Percentiles rank a stretch among this genome's conserved stretches.
Evolutionary conservation across 2,329 filamentous ascomycete genomes (phyloP).

Genomic region (Onygenales sp.): DNA sequence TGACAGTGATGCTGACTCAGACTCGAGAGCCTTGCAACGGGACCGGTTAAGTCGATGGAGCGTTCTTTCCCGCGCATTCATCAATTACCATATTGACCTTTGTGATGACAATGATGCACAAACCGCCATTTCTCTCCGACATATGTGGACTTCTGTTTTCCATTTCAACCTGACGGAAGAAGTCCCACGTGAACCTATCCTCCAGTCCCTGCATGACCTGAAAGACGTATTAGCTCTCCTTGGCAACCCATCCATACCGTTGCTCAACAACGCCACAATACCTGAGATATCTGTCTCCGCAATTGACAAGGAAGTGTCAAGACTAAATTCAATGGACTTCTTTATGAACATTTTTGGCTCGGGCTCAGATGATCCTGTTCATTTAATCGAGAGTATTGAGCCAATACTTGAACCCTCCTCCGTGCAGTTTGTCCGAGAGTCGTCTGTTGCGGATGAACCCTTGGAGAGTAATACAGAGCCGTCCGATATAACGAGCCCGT

Average conservation of each 20-base stretch:
- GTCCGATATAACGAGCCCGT: neutral
- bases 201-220: slow-evolving; percentile 55
- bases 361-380: slow-evolving; percentile 67
- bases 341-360: slow-evolving; percentile 84
- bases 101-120: slow-evolving; percentile 20
- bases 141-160: slow-evolving; percentile 58
- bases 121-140: slow-evolving; percentile 45
- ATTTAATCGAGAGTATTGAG: slow-evolving; percentile 84
- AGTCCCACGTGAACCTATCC: slow-evolving; percentile 48
- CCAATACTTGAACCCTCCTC: slow-evolving; percentile 68
- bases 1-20: slow-evolving; percentile 45
- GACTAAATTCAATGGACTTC: slow-evolving; percentile 92
- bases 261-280: slow-evolving; percentile 83
- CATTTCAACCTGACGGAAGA: slow-evolving; percentile 49
- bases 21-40: slow-evolving; percentile 44
- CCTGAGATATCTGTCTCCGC: slow-evolving; percentile 73
- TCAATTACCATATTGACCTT: slow-evolving; percentile 33
- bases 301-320: slow-evolving; percentile 82
- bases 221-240: slow-evolving; percentile 43
- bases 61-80: slow-evolving; percentile 45
- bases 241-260: slow-evolving; percentile 42
- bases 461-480: neutral
- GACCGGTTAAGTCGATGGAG: slow-evolving; percentile 55
- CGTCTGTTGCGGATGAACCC: neutral
- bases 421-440: slow-evolving; percentile 16